Evolutionary conservation across 2,329 filamentous ascomycete species (phyloP).

Genomic region (Sporothrix pseudoabietina): DNA sequence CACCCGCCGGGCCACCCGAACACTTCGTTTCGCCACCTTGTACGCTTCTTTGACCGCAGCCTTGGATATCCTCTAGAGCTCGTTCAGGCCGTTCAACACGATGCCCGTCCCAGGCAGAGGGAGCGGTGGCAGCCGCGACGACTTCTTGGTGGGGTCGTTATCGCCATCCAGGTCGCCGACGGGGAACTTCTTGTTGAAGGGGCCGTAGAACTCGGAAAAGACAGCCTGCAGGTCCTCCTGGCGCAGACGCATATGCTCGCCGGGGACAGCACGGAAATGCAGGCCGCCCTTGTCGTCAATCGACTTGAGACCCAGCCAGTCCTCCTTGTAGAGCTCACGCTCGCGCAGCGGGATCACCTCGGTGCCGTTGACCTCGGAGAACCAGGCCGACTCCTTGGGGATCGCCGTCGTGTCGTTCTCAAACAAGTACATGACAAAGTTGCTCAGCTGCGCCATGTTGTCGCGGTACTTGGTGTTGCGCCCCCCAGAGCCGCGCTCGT

Average conservation of each 20-base stretch:
- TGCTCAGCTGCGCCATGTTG: conserved; percentile 69
- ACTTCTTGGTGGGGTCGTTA: background rate
- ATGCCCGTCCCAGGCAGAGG: background rate
- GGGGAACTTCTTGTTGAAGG: conserved; percentile 46
- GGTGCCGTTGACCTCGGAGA: conserved; percentile 78
- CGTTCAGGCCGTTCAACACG: background rate
- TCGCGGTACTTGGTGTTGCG: conserved; percentile 76
- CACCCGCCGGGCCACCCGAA: background rate
- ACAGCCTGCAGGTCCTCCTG: conserved; percentile 66
- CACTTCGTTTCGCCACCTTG: background rate
- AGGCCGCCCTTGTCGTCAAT: conserved; percentile 80
- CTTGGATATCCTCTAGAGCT: conserved; percentile 20
- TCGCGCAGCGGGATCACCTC: conserved; percentile 68
- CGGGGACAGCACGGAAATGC: conserved; percentile 71
- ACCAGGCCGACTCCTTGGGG: conserved; percentile 90
- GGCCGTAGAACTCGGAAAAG: conserved; percentile 69
- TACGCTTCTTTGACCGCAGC: background rate
- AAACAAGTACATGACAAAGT: conserved; percentile 89
- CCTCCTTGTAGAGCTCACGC: conserved; percentile 76
- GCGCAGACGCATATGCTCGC: conserved; percentile 79
- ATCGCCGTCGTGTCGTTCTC: conserved; percentile 82
- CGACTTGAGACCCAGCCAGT: conserved; percentile 84
- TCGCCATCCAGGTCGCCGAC: conserved; percentile 28
- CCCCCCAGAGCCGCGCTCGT: conserved; percentile 64
- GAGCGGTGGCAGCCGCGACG: too few species aligned